Evolutionary conservation across 306 rosid species (phyloP), one percentile per base, ranked within the genome.

Genomic region (Trifolium pratense): DNA sequence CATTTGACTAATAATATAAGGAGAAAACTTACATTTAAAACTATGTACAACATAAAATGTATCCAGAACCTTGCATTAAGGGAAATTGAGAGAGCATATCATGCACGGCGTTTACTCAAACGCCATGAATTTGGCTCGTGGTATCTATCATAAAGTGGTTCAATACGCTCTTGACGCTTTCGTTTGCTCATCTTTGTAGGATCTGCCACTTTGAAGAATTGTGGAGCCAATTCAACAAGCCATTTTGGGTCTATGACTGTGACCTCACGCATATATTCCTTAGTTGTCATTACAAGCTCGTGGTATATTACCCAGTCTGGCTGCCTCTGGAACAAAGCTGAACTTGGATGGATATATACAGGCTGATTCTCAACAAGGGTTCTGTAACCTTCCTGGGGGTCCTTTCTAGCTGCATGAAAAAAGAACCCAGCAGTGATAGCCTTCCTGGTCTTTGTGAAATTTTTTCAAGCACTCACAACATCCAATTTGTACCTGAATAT

Each of bases 51-150:
- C 66, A 78, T 23, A 60, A n/a, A n/a, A 25, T 45, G 40, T 40
- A 68, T 21, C 68, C 71, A 37, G 57, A 9, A 25, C 61, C 70
- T 26, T 61, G 71, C 64, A 65, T 46, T 66, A 58, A 34, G 52
- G 71, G 21, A 31, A 66, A 66, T 16, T 66, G 66, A 39, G 36
- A 32, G 43, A 49, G 76, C 74, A 56, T 36, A 82, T 84, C 80
- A 92, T 58, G 95, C 95, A 17, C 91, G 89, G 4, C 94, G 85
- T 82, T 87, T 87, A 71, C 96, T 90, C 81, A 92, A 81, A 36
- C 97, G 89, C 97, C 97, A 92, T 11, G 97, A 92, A 73, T 92
- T 92, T 9, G 97, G 97, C 82, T 92, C 96, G 4, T 92, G 96
- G 83, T 92, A 89, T 86, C 97, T 83, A 55, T 92, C 97, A 72